Base-by-base conservation (phyloP, 495 filamentous ascomycete genomes). In the Talaromyces wortmannii region DNA sequence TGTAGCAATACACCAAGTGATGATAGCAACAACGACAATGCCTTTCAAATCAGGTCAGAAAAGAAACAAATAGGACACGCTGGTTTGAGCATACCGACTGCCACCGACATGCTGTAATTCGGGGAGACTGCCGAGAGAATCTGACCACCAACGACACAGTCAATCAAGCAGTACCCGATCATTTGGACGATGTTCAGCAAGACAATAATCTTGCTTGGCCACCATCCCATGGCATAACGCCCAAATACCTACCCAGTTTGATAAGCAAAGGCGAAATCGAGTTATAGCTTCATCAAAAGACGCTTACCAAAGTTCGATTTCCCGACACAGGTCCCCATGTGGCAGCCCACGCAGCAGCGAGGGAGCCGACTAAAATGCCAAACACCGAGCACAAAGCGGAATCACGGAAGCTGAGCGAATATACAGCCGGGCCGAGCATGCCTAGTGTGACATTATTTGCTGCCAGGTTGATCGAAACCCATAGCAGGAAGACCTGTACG, bases 151-250 rank as follows among this genome's bases (percentile, higher is more conserved):
- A 91, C 78, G 17, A 91, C 83, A 49, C 78, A 83, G 61, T 86
- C 82, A 55, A 91, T 82, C 68, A 90, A 66, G 48, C 78, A 74
- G 57, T 90, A 92, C 10, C 88, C 88, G 23, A 89, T 70, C 66
- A 89, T 78, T 52, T 88, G 77, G 43, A 90, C 79, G 13, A 91
- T 68, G 57, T 90, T 89, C 52, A 92, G 70, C 15, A 89, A 54
- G 12, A 88, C 85, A 36, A 89, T 77, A 7, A 91, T 67, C 67
- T 90, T 90, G 59, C 80, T 82, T 1, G 88, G 88, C 83, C 85
- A 91, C 82, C 86, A 91, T 31, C 88, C 88, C 80, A 90, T 90
- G 23, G 82, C 79, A 68, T 85, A 91, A 12, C 87, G 78, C 15
- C 83, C 76, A 56, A 89, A 82, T 8, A 87, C 81, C 79, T 81